Evolutionary conservation across 2,329 filamentous ascomycete species (phyloP).

Genomic region (Phaeosphaeria sp.): DNA sequence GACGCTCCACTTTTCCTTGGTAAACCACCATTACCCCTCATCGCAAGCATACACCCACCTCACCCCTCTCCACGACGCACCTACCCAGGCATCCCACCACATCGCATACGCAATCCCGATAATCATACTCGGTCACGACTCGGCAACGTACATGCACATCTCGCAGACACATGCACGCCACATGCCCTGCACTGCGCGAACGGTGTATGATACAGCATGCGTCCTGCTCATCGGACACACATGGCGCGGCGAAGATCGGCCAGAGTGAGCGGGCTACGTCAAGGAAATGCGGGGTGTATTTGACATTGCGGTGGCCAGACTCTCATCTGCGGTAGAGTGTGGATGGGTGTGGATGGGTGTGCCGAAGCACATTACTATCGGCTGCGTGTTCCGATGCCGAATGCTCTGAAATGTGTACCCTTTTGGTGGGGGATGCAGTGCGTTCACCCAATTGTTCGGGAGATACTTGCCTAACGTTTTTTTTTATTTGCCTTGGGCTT

Average conservation of each 20-base stretch:
- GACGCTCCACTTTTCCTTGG: background rate
- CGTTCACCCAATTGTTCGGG: background rate
- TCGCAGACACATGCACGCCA: background rate
- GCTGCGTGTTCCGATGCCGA: background rate
- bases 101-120: background rate
- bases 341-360: background rate
- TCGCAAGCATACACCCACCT: background rate
- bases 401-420: too few species aligned
- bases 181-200: too few species aligned
- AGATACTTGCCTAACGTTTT: background rate
- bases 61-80: background rate
- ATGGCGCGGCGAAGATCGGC: constrained; percentile 33
- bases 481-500: too few species aligned
- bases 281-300: constrained; percentile 3
- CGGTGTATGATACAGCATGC: background rate
- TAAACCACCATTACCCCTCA: background rate
- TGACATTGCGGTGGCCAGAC: background rate
- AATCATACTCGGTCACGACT: background rate
- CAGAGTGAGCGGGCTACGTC: constrained; percentile 20
- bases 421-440: too few species aligned
- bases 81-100: background rate
- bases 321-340: too few species aligned
- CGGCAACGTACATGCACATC: background rate
- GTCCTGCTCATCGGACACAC: constrained; percentile 8
- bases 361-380: background rate